Conservation (phyloP, 1,284 basidiomycete genomes). For the Farysia itapuensis region DNA sequence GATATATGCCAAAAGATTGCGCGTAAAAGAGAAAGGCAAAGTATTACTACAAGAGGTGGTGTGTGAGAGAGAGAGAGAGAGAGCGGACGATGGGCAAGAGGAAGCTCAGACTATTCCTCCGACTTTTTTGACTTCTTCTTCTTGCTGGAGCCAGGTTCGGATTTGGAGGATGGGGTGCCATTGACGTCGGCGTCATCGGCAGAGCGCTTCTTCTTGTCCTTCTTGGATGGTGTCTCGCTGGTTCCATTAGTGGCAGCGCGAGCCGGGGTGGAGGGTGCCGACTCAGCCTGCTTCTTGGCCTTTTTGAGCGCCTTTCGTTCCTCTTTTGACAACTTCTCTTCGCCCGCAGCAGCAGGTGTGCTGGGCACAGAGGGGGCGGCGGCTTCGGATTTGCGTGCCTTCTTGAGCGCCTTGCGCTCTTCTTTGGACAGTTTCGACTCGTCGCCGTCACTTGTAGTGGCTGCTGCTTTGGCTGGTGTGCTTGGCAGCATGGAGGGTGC, state of each 20-base stretch:
- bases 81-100: neutral
- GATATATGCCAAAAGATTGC: conserved; percentile 25
- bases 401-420: conserved; percentile 46
- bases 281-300: conserved; percentile 36
- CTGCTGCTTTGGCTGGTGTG: conserved; percentile 61
- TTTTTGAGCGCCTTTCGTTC: conserved; percentile 44
- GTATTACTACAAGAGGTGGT: neutral
- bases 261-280: too few relatives aligned
- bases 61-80: conserved; percentile 1
- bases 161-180: conserved; percentile 25
- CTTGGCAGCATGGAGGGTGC: conserved; percentile 61
- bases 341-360: conserved; percentile 62
- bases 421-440: conserved; percentile 49
- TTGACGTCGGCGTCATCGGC: conserved; percentile 39
- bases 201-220: conserved; percentile 52
- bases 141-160: conserved; percentile 41
- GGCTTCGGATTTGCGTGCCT: conserved; percentile 30
- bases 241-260: conserved; percentile 1
- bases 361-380: conserved; percentile 18
- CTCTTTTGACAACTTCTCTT: conserved; percentile 45
- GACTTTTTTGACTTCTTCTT: conserved; percentile 52
- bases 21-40: neutral
- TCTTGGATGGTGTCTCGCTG: conserved; percentile 42
- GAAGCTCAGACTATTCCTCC: neutral
- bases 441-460: conserved; percentile 64